Base-by-base conservation (phyloP, 225 moss, liverwort and hornwort species). In the Polytrichum commune region DNA sequence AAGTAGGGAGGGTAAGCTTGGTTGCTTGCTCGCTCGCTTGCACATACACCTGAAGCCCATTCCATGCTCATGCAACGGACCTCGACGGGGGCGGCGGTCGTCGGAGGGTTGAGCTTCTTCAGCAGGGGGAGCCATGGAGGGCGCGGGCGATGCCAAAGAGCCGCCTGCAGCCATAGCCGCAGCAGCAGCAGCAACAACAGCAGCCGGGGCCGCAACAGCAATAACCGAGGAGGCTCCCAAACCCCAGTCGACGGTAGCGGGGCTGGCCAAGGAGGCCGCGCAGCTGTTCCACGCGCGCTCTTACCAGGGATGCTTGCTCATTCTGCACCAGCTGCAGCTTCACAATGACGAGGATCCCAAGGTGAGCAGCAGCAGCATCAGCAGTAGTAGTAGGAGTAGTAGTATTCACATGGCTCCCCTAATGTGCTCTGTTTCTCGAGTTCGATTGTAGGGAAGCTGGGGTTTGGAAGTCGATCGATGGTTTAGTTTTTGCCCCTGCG, bases 291-390 rank as follows among this genome's bases (percentile, higher is more conserved):
- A 94, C 60, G 74, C 91, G 25, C 86, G 91, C 65, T 88, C 91
- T 1, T 98, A 94, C 69, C 72, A 90, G 18, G 94, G 94, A 66
- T 98, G 94, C 61, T 74, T 98, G 79, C 88, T 73, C 18, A 81
- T 97, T 13, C 82, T 97, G 38, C 89, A 93, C 28, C 93, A 93
- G 84, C 96, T 97, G 53, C 89, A 88, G 64, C 83, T 88, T 60
- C 92, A 90, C 79, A 92, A 92, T 73, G 94, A 94, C 78, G 92
- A 92, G 68, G 94, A 97, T 75, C 89, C 87, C 8, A 97, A 92
- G 97, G 80, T 86, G 13, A 53, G 70, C n/a, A 26, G 13, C 22
- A 25, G 13, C 0, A 1, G 30, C n/a, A n/a, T 86, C 19, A 53
- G 70, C n/a, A 26, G 13, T 27, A 25, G 13, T 3, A 1, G 30